phyloP scores from a whole-genome alignment of 225 moss, liverwort and hornwort species.

The Physcomitrium patens region DNA sequence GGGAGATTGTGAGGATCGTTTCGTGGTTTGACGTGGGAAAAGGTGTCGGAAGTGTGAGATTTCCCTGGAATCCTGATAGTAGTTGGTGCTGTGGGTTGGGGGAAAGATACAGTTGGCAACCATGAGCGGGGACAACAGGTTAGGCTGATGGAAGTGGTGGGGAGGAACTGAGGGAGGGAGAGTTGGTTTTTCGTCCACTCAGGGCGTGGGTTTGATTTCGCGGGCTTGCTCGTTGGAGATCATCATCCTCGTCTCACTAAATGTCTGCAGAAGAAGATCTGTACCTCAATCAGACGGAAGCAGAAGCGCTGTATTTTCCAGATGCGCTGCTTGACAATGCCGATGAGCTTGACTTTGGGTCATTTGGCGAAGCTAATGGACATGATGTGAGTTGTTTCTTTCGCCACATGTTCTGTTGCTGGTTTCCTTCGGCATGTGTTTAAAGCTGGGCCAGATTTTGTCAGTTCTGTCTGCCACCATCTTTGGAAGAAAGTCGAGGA shows the following conservation, averaged over 20 bases:
- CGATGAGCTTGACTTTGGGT: slow-evolving; percentile 36
- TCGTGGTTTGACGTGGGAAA: neutral
- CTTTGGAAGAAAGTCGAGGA: neutral
- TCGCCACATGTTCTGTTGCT: slow-evolving; percentile 4
- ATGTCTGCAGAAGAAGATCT: slow-evolving; percentile 36
- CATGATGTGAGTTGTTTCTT: slow-evolving; percentile 33
- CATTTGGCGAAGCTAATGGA: slow-evolving; percentile 33
- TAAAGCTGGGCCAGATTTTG: neutral
- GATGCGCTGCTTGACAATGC: slow-evolving; percentile 34
- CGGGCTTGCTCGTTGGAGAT: neutral
- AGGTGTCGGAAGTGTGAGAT: neutral
- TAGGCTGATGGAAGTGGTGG: slow-evolving; percentile 37
- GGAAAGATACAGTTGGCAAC: slow-evolving; percentile 18
- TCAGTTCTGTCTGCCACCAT: slow-evolving; percentile 10
- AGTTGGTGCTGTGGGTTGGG: slow-evolving; percentile 13
- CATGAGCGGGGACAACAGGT: slow-evolving; percentile 59
- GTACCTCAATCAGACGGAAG: slow-evolving; percentile 31
- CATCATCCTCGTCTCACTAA: slow-evolving; percentile 25
- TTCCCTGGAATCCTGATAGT: too few species aligned
- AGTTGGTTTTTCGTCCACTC: neutral
- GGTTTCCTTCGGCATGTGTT: slow-evolving; percentile 10
- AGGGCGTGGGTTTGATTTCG: neutral
- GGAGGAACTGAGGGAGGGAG: neutral
- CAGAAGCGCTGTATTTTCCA: slow-evolving; percentile 30
- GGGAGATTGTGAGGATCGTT: too few species aligned